Conservation (phyloP, 106 monocot species). For the Dendrobium officinale region DNA sequence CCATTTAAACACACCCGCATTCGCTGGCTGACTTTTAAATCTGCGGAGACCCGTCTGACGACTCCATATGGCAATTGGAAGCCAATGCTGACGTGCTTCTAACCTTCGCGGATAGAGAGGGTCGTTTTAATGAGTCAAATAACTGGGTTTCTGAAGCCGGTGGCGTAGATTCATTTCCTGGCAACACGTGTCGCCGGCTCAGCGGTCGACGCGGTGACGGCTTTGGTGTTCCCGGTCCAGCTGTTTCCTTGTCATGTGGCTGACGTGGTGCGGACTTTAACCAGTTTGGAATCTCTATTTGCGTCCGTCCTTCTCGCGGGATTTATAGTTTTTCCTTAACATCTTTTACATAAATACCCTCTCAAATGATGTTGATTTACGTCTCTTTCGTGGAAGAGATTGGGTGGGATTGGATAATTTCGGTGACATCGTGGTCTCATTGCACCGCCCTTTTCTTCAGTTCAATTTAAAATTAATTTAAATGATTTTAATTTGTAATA, state of each 20-base stretch:
- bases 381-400: too few relatives aligned
- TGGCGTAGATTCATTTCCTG: neutral
- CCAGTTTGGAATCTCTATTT: neutral
- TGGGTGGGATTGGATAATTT: too few relatives aligned
- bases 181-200: neutral
- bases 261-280: conserved; percentile 1
- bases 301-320: neutral
- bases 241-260: neutral
- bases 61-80: neutral
- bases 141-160: too few relatives aligned
- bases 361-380: too few relatives aligned
- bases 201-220: neutral
- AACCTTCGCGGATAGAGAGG: neutral
- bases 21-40: neutral
- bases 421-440: too few relatives aligned
- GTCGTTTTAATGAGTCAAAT: neutral
- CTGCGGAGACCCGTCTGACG: neutral
- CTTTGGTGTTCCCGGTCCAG: neutral
- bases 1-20: neutral
- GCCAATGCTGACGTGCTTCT: neutral
- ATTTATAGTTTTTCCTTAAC: neutral
- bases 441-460: too few relatives aligned
- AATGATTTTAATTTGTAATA: too few relatives aligned
- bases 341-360: too few relatives aligned
- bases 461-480: too few relatives aligned